A percentile compares a stretch with the other conserved stretches of the same genome.
Evolutionary conservation across 179 eudicot genomes (phyloP).

Genomic region (Silene vulgaris): DNA sequence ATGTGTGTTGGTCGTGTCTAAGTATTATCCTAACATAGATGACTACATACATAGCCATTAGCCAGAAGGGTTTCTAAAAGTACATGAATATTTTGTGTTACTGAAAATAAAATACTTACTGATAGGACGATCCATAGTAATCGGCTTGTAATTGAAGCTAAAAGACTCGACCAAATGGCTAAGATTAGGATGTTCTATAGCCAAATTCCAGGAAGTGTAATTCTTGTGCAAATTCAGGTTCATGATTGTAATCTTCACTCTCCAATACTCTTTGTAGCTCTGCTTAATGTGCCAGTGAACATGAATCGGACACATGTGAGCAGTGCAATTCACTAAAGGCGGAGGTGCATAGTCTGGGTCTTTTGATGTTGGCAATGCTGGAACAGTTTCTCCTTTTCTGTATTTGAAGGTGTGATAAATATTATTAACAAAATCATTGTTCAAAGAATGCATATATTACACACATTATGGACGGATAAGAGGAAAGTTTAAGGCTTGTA

Average conservation of each 20-base stretch:
- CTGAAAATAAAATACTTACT: conserved; percentile 39
- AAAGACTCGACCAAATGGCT: conserved; percentile 48
- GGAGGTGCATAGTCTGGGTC: conserved; percentile 45
- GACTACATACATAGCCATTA: too few relatives aligned
- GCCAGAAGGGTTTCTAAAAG: too few relatives aligned
- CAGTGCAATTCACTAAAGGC: conserved; percentile 47
- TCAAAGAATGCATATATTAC: too few relatives aligned
- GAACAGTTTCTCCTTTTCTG: conserved; percentile 49
- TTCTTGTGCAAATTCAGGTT: conserved; percentile 61
- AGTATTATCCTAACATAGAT: too few relatives aligned
- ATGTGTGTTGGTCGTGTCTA: too few relatives aligned
- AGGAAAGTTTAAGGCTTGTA: too few relatives aligned
- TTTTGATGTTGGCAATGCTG: conserved; percentile 29
- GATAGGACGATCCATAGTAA: conserved; percentile 39
- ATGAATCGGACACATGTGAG: conserved; percentile 71
- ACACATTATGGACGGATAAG: too few relatives aligned
- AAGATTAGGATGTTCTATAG: conserved; percentile 68
- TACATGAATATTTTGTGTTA: too few relatives aligned
- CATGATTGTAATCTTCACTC: conserved; percentile 67
- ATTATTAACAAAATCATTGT: background rate
- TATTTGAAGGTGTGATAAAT: background rate
- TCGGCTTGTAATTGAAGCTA: conserved; percentile 78
- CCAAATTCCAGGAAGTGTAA: conserved; percentile 75
- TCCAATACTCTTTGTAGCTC: conserved; percentile 72
- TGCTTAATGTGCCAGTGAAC: conserved; percentile 83